These are phyloP conservation scores for Botrytis fragariae DNA, from an alignment of 2,329 filamentous ascomycete species.

Conservation along the genomic window DNA sequence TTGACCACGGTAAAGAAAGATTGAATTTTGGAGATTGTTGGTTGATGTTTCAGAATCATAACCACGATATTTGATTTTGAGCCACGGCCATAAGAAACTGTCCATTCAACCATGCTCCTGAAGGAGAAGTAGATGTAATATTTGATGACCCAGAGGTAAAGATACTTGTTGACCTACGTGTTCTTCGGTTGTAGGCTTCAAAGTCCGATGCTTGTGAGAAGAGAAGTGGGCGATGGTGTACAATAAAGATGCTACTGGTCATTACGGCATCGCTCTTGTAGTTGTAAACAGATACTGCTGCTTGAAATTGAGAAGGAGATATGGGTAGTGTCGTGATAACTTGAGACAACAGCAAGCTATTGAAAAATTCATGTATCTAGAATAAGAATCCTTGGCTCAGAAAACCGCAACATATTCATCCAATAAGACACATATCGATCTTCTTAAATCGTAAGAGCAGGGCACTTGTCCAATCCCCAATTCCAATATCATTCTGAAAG, in stretches of 20 bases:
- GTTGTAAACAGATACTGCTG: accelerated
- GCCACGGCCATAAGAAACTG: not conserved
- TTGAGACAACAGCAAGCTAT: not conserved
- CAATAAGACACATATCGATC: not conserved
- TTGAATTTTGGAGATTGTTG: not conserved
- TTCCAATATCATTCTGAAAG: not conserved
- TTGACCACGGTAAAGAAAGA: not conserved
- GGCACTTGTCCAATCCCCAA: not conserved
- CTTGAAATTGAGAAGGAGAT: not conserved
- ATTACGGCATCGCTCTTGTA: not conserved
- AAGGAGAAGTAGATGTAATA: not conserved
- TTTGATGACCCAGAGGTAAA: not conserved
- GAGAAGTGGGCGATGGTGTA: not conserved
- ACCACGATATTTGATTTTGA: not conserved
- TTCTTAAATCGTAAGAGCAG: not conserved
- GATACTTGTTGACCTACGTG: not conserved
- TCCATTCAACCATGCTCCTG: not conserved
- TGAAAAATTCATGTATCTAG: not conserved
- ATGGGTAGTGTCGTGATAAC: not conserved
- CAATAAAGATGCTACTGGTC: not conserved
- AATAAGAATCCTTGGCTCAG: not conserved
- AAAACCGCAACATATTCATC: not conserved
- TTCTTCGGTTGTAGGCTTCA: not conserved
- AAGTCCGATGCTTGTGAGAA: not conserved
- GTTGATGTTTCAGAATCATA: not conserved